Percentiles rank a stretch among this genome's conserved stretches.
Conservation (phyloP, 805 yeast species). For the Yarrowia osloensis region DNA sequence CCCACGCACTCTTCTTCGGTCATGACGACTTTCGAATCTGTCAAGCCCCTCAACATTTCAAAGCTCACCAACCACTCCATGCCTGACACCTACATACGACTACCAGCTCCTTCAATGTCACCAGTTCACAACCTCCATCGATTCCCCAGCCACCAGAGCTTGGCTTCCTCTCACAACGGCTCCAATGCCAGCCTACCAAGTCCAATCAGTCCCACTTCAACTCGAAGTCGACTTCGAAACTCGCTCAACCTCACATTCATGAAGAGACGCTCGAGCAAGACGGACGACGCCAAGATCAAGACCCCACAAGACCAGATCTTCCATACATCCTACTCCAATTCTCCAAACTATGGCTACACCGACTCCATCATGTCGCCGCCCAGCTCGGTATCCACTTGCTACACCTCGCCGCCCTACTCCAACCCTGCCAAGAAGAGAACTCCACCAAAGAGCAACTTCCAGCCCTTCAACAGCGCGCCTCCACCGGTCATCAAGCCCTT, state of each 20-base stretch:
- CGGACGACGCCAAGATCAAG: not conserved
- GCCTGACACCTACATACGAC: not conserved
- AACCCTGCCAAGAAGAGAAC: not conserved
- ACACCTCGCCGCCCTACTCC: conserved; percentile 12
- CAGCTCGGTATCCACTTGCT: not conserved
- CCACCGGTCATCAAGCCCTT: conserved; percentile 2
- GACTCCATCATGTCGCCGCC: not conserved
- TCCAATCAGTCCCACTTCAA: not conserved
- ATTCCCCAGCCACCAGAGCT: conserved; percentile 1
- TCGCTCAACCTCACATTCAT: conserved; percentile 13
- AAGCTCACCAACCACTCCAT: not conserved
- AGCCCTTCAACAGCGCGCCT: not conserved
- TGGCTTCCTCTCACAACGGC: not conserved
- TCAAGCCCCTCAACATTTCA: conserved; percentile 14
- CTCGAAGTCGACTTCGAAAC: not conserved
- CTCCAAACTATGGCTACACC: not conserved
- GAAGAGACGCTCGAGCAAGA: not conserved
- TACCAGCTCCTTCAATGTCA: not conserved
- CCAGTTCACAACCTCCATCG: not conserved
- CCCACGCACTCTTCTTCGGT: not conserved
- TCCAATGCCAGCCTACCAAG: not conserved
- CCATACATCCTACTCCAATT: not conserved
- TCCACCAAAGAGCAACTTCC: not conserved
- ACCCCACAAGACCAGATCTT: conserved; percentile 16
- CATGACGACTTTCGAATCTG: not conserved